Evolutionary conservation across 352 stramenopile genomes (phyloP).

Genomic region (Stephanocyclus meneghinianus): DNA sequence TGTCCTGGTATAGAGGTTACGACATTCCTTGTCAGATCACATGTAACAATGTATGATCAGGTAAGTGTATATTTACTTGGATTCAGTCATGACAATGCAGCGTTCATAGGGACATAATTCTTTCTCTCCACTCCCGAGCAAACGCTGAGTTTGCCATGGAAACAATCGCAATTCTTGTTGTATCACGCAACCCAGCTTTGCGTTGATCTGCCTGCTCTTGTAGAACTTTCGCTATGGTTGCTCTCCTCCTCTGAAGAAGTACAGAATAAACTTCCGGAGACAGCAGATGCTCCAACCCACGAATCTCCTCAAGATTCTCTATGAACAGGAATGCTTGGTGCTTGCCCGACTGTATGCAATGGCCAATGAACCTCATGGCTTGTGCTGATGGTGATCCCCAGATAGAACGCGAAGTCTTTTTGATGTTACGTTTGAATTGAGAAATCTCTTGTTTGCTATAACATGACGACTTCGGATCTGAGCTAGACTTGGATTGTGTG

Average conservation of each 20-base stretch:
- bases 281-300: slow-evolving; percentile 2
- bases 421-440: neutral
- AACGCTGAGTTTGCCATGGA: neutral
- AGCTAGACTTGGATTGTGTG: neutral
- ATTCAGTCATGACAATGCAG: too few species aligned
- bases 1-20: too few species aligned
- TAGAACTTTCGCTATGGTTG: neutral
- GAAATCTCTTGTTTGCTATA: neutral
- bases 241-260: neutral
- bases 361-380: neutral
- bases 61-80: too few species aligned
- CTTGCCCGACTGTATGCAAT: neutral
- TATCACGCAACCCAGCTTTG: neutral
- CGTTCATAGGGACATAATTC: neutral
- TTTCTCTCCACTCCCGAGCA: neutral
- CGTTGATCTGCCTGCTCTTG: neutral
- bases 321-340: neutral
- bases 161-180: neutral
- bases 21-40: too few species aligned
- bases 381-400: neutral
- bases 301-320: neutral
- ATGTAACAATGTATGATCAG: too few species aligned
- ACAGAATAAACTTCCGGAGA: neutral
- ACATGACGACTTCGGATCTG: neutral
- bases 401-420: neutral